Percentiles rank a stretch among this genome's conserved stretches.
Conservation (phyloP, 2,329 filamentous ascomycete species). For the Blumeria hordei region DNA sequence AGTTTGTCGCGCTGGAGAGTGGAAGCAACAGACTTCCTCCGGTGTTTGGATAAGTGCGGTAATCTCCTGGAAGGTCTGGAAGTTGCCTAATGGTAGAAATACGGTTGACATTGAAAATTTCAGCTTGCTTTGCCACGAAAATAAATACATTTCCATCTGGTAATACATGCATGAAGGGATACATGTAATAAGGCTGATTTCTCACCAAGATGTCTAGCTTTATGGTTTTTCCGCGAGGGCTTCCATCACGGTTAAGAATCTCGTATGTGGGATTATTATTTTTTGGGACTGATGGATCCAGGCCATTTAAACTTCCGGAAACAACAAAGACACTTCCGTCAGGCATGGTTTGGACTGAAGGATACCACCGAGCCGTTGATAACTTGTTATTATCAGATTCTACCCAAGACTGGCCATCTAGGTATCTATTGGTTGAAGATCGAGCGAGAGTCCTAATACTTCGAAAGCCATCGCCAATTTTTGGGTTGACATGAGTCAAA, state of each 20-base stretch:
- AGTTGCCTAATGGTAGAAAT: slow-evolving; percentile 22
- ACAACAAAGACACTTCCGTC: slow-evolving; percentile 33
- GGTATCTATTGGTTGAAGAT: slow-evolving; percentile 20
- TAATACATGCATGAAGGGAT: slow-evolving; percentile 35
- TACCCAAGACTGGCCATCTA: slow-evolving; percentile 25
- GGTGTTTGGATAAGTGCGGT: slow-evolving; percentile 35
- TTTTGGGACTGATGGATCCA: slow-evolving; percentile 24
- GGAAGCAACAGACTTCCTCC: slow-evolving; percentile 32
- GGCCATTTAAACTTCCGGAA: slow-evolving; percentile 32
- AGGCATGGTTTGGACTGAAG: slow-evolving; percentile 31
- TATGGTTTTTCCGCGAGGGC: slow-evolving; percentile 22
- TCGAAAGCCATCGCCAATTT: slow-evolving; percentile 31
- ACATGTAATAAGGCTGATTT: slow-evolving; percentile 40
- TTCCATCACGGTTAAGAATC: slow-evolving; percentile 25
- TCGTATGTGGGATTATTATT: slow-evolving; percentile 43
- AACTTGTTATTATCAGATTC: slow-evolving; percentile 29
- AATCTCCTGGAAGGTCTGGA: slow-evolving; percentile 28
- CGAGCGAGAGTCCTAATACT: slow-evolving; percentile 29
- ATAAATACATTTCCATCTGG: slow-evolving; percentile 31
- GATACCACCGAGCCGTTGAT: slow-evolving; percentile 32
- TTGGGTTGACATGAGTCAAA: slow-evolving; percentile 28
- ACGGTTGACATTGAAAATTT: slow-evolving; percentile 26
- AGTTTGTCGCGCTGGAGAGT: slow-evolving; percentile 25
- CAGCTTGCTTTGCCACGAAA: slow-evolving; percentile 28
- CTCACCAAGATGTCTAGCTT: slow-evolving; percentile 27